Base-by-base conservation (phyloP, 1,284 basidiomycete species). In the Porphyrellus sp. region DNA sequence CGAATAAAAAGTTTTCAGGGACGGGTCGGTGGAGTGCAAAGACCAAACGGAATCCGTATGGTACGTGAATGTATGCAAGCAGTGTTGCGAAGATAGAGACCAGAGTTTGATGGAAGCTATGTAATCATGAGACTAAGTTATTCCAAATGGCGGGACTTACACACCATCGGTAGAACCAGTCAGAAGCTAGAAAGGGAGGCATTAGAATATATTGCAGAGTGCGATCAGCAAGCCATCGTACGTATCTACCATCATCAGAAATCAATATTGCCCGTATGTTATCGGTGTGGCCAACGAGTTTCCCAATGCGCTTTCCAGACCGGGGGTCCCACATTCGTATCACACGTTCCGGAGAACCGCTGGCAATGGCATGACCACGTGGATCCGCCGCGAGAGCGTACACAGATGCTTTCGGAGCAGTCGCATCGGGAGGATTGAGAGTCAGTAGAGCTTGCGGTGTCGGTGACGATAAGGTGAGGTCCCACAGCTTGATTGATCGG, bases 31-130 rank as follows among this genome's bases (percentile, higher is more conserved):
- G 3, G 93, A 96, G 67, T 83, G 84, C 2, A 99, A 77, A 0
- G 93, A 88, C 96, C 97, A 98, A 30, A 99, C 93, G 16, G 93
- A 94, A 53, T 94, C 93, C 15, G 89, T 85, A 69, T 99, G 97
- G 67, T 98, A 90, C 1, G 90, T 91, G 73, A 98, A 99, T 1
- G 96, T 99, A 64, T 99, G 93, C 13, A 99, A 73, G 66, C 93
- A 97, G 12, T 91, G 80, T 68, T 98, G 95, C 11, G 90, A 86
- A 0, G 78, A 67, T 12, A 98, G 75, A 0, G 94, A 98, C 96
- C 96, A 98, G 11, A 99, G 80, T 63, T 94, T 93, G 64, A 91
- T 80, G 2, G 91, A 90, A 7, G 86, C 85, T 83, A 67, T 56
- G 12, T 56, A 58, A 38, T 59, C 54, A 38, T 52, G 44, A 59